phyloP scores from a whole-genome alignment of 2,329 filamentous ascomycete species.

The Graphiopsis chlorocephala region DNA sequence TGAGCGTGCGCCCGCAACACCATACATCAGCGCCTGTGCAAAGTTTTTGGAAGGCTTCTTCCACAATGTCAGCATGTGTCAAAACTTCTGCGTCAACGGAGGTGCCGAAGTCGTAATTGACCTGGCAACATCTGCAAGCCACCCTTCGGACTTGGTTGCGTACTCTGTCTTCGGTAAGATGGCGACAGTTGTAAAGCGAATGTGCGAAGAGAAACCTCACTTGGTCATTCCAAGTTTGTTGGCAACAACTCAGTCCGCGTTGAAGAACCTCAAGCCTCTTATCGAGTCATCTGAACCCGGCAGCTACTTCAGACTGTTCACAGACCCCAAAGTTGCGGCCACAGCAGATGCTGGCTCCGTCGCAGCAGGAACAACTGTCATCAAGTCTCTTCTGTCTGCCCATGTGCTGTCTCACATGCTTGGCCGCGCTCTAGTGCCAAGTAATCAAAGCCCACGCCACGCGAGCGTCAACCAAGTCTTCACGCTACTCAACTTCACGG shows the following conservation, averaged over 20 bases:
- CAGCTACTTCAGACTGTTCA: conserved; percentile 19
- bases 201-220: conserved; percentile 78
- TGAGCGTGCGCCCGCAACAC: conserved; percentile 26
- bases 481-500: conserved; percentile 74
- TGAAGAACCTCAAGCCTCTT: conserved; percentile 67
- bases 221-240: conserved; percentile 79
- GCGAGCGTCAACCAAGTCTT: conserved; percentile 61
- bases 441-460: not conserved
- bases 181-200: conserved; percentile 68
- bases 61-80: conserved; percentile 68
- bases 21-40: conserved; percentile 70
- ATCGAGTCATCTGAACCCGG: conserved; percentile 39
- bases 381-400: conserved; percentile 73
- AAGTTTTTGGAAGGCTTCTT: conserved; percentile 78
- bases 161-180: conserved; percentile 67
- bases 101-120: conserved; percentile 83
- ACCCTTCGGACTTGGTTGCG: conserved; percentile 71
- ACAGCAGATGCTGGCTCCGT: conserved; percentile 17
- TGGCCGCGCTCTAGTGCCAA: conserved; percentile 38
- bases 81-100: conserved; percentile 71
- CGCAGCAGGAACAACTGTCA: conserved; percentile 66
- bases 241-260: conserved; percentile 66
- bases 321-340: not conserved
- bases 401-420: conserved; percentile 74
- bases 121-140: conserved; percentile 75